Evolutionary conservation across 352 stramenopile species (phyloP).

Genomic region (Thalassiosira allenii): DNA sequence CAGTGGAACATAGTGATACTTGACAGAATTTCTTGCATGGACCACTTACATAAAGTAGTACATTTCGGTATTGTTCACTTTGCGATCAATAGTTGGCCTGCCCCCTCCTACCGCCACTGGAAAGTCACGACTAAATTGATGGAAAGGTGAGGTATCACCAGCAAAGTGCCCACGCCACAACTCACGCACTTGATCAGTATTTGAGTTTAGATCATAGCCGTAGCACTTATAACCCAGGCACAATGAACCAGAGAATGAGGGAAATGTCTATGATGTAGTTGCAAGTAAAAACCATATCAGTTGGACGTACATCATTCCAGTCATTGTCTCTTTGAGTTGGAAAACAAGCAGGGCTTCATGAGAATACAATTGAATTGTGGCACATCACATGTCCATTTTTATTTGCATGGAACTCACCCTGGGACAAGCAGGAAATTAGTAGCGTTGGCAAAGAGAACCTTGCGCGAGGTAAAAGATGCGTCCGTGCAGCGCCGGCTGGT

Average conservation of each 20-base stretch:
- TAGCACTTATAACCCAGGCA: no score
- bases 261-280: no score
- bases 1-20: no score
- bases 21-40: no score
- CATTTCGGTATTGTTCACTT: not conserved
- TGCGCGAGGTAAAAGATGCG: conserved; percentile 7
- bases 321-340: no score
- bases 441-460: not conserved
- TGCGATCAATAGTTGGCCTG: conserved; percentile 1
- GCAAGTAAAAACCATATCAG: no score
- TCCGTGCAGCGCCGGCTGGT: not conserved
- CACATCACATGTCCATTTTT: no score
- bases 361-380: no score
- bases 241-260: no score
- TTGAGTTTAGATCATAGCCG: not conserved
- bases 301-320: conserved; percentile 22
- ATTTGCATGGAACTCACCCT: no score
- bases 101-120: not conserved
- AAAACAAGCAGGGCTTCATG: no score
- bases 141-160: not conserved
- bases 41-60: no score
- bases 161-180: not conserved
- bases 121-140: conserved; percentile 7
- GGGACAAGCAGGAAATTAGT: not conserved
- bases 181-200: not conserved